Conservation (phyloP, 345 rosid species). For the Heritiera littoralis region DNA sequence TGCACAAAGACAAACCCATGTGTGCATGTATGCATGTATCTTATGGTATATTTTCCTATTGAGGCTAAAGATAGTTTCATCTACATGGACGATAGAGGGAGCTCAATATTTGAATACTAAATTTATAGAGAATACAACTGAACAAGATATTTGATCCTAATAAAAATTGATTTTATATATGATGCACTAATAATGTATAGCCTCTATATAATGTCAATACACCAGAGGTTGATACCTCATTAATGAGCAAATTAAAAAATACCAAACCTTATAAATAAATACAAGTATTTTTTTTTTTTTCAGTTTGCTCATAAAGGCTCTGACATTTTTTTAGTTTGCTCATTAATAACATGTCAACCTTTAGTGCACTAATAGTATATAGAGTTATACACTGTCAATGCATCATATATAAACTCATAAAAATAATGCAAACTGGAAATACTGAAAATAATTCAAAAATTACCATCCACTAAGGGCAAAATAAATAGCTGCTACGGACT, state of each 20-base stretch:
- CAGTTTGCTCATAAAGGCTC: too few species aligned
- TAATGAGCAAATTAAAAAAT: too few species aligned
- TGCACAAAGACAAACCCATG: neutral
- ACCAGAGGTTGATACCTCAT: too few species aligned
- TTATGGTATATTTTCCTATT: neutral
- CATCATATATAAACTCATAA: too few species aligned
- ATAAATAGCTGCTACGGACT: neutral
- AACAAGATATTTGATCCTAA: neutral
- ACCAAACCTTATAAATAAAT: too few species aligned
- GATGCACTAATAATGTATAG: too few species aligned
- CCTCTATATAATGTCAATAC: too few species aligned
- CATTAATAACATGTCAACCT: too few species aligned
- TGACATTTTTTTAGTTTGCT: too few species aligned
- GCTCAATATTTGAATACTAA: neutral
- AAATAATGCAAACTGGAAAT: neutral
- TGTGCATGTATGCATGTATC: neutral
- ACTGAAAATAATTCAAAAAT: neutral
- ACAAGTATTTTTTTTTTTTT: too few species aligned
- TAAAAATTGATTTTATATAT: neutral
- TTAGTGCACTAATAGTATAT: too few species aligned
- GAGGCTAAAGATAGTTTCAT: neutral
- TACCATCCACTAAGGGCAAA: neutral
- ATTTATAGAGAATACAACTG: neutral
- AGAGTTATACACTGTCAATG: too few species aligned
- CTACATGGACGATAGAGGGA: neutral